Percentiles rank a stretch among this genome's conserved stretches.
Conservation (phyloP, 768 basidiomycete genomes). For the Auricularia auricula-judae region DNA sequence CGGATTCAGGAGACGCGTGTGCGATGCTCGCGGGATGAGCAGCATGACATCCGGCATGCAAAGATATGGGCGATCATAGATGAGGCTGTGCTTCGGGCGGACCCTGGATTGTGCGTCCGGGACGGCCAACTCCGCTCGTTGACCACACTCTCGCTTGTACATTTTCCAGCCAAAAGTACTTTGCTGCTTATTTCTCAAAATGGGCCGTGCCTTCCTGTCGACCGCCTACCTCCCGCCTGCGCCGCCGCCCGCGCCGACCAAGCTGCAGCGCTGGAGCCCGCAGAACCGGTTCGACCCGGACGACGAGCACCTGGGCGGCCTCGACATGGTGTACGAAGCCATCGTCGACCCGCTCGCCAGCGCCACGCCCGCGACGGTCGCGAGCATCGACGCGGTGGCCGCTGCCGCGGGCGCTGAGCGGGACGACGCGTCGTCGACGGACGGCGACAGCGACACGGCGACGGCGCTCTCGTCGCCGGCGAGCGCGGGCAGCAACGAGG, state of each 20-base stretch:
- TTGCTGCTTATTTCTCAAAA: conserved; percentile 11
- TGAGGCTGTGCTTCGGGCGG: too few relatives aligned
- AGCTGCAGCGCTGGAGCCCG: conserved; percentile 40
- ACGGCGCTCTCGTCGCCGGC: not conserved
- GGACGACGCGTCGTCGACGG: not conserved
- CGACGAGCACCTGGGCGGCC: conserved; percentile 57
- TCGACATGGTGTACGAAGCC: conserved; percentile 52
- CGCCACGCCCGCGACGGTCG: not conserved
- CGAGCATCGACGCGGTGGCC: not conserved
- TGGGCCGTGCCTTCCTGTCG: conserved; percentile 56
- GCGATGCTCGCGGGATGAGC: too few relatives aligned
- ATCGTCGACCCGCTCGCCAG: conserved; percentile 30
- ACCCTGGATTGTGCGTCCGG: too few relatives aligned
- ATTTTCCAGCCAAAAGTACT: too few relatives aligned
- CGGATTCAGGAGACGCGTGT: too few relatives aligned
- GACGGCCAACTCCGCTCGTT: too few relatives aligned
- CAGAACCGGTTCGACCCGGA: conserved; percentile 68
- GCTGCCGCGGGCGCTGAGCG: not conserved
- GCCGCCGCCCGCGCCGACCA: conserved; percentile 36
- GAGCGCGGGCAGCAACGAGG: not conserved
- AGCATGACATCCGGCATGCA: too few relatives aligned
- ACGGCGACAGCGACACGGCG: not conserved
- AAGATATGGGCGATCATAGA: too few relatives aligned
- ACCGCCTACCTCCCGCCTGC: conserved; percentile 22
- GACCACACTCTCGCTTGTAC: too few relatives aligned